Percentiles rank a stretch among this genome's conserved stretches.
phyloP scores from a whole-genome alignment of 371 early-diverging fungal species.

The Actinomortierella ambigua region DNA sequence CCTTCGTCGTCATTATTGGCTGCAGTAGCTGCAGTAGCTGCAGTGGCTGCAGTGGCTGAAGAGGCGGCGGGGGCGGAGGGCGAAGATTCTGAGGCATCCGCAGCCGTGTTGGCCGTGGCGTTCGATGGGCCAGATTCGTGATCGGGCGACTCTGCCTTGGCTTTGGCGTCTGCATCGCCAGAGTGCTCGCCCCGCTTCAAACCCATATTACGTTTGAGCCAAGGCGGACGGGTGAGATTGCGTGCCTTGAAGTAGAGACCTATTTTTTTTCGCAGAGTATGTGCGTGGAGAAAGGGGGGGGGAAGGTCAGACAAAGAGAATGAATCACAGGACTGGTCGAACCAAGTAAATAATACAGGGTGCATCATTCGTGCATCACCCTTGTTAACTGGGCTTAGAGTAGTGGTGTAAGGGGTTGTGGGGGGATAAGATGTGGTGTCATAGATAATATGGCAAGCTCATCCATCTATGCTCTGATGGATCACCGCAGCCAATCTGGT shows the following conservation, averaged over 20 bases:
- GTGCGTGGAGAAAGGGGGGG: constrained; percentile 7
- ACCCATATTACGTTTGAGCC: constrained; percentile 69
- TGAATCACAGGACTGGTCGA: not conserved
- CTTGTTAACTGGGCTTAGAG: no score
- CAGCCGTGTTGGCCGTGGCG: not conserved
- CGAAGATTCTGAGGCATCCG: constrained; percentile 7
- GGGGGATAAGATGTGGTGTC: no score
- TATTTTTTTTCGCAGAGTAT: constrained; percentile 4
- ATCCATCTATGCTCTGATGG: no score
- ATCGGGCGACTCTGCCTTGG: constrained; percentile 1
- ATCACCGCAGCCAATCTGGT: no score
- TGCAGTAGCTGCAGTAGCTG: constrained; percentile 6
- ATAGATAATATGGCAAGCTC: no score
- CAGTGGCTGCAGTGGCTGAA: constrained; percentile 6
- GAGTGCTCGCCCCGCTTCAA: constrained; percentile 22
- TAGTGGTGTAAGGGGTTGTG: no score
- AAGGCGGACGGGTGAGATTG: constrained; percentile 79
- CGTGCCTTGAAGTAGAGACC: constrained; percentile 87
- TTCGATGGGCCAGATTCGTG: not conserved
- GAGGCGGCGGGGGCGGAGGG: constrained; percentile 1
- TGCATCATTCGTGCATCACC: no score
- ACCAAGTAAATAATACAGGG: no score
- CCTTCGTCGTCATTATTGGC: constrained; percentile 13
- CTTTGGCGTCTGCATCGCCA: constrained; percentile 35
- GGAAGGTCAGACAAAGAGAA: not conserved